A percentile compares a stretch with the other conserved stretches of the same genome.
Evolutionary conservation across 2,329 filamentous ascomycete genomes (phyloP).

Genomic region (Lachnum nothofagi): DNA sequence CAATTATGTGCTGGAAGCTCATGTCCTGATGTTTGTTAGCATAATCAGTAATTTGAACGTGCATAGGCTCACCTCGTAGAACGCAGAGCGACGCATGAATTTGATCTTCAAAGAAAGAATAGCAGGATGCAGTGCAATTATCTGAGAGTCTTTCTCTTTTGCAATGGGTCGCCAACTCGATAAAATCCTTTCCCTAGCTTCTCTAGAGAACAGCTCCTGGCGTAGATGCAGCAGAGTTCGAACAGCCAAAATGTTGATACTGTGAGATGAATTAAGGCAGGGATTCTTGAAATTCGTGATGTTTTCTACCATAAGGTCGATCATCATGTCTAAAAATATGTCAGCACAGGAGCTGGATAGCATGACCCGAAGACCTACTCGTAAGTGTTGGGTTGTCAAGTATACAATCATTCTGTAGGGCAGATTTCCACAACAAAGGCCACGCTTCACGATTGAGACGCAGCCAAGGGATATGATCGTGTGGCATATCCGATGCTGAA

Average conservation of each 20-base stretch:
- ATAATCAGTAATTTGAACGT: neutral
- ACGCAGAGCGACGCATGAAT: constrained; percentile 47
- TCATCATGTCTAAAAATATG: constrained; percentile 22
- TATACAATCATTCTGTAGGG: constrained; percentile 22
- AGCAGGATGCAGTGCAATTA: constrained; percentile 18
- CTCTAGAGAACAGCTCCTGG: constrained; percentile 38
- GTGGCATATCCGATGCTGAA: constrained; percentile 15
- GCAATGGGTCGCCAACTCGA: constrained; percentile 19
- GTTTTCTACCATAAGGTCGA: constrained; percentile 23
- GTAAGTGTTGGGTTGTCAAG: constrained; percentile 22
- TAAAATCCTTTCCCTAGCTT: constrained; percentile 43
- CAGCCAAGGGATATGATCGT: constrained; percentile 7
- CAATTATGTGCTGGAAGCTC: constrained; percentile 37
- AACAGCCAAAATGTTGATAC: constrained; percentile 25
- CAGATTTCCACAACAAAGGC: constrained; percentile 23
- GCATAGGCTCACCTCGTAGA: constrained; percentile 38
- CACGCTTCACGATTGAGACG: constrained; percentile 18
- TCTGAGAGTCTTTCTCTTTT: constrained; percentile 1
- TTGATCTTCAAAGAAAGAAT: constrained; percentile 45
- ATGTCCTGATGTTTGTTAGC: constrained; percentile 18
- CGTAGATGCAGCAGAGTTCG: constrained; percentile 25
- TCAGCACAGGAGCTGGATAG: neutral
- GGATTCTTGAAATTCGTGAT: constrained; percentile 20
- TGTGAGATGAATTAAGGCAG: constrained; percentile 10
- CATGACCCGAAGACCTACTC: constrained; percentile 15